Evolutionary conservation across 2,329 filamentous ascomycete genomes (phyloP), one percentile per base, ranked within the genome.

Genomic region (Gyromitra esculenta): DNA sequence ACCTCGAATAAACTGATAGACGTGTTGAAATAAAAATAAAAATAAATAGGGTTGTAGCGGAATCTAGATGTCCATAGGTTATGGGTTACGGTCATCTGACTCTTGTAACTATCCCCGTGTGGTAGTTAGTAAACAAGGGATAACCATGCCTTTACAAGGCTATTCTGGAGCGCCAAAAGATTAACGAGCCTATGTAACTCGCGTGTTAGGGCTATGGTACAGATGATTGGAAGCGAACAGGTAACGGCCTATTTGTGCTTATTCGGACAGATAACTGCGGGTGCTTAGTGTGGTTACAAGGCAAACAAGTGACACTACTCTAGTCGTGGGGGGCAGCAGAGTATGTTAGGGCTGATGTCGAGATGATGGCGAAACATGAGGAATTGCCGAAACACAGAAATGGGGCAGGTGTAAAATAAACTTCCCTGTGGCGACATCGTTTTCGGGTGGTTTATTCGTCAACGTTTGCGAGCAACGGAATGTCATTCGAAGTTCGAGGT

Each of bases 401-500:
- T 43, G 52, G 52, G 56, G 54, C 45, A 52, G 41, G 59, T 50
- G 45, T 45, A 57, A 64, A 43, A 68, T 57, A 75, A 65, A 63
- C 64, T 63, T 50, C 59, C 31, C 39, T 65, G 72, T 75, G 72
- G 72, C 72, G 72, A 75, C 72, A 75, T 75, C 41, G 57, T 57
- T 65, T 74, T 74, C 64, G 54, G 64, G 48, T 41, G 64, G 50
- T 56, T 57, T 59, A 64, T 70, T 75, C 72, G 72, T 74, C 72
- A 74, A 69, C 64, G 48, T 57, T 62, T 48, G 72, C 64, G 59
- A 68, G 71, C 15, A 57, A 13, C 64, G 35, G 57, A 62, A 66
- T 60, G 15, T 7, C 43, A 64, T 64, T 72, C 59, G 62, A 67
- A 57, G 70, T n/a, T 60, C 41, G 54, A 64, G 54, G 13, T 37